Evolutionary conservation across 352 stramenopile species (phyloP).

Genomic region (Plasmopara muralis): DNA sequence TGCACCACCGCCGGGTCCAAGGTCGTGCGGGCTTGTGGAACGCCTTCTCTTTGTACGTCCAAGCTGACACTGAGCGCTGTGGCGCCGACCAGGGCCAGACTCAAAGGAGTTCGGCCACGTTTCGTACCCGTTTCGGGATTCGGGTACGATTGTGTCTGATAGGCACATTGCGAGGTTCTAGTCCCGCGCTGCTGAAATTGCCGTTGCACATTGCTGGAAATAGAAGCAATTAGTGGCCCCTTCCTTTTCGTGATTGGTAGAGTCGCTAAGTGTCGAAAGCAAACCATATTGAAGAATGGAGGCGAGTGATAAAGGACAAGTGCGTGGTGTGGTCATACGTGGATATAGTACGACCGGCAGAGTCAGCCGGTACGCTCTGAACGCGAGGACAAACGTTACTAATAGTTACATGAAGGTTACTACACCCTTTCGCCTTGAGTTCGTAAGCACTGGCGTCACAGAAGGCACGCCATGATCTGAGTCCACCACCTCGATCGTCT

Average conservation of each 20-base stretch:
- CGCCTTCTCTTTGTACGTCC: conserved; percentile 27
- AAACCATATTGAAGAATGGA: conserved; percentile 18
- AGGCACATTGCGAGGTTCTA: conserved; percentile 21
- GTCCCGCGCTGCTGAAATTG: conserved; percentile 16
- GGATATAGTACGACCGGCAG: background rate
- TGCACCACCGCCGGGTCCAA: conserved; percentile 37
- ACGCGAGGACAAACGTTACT: conserved; percentile 4
- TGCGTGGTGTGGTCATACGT: too few relatives aligned
- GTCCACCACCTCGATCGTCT: background rate
- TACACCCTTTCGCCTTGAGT: conserved; percentile 3
- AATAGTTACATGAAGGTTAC: too few relatives aligned
- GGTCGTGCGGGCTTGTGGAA: conserved; percentile 32
- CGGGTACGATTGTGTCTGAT: conserved; percentile 28
- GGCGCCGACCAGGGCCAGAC: conserved; percentile 42
- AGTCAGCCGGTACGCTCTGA: conserved; percentile 5
- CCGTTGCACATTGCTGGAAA: conserved; percentile 12
- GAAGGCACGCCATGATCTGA: background rate
- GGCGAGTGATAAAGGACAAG: background rate
- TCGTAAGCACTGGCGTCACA: conserved; percentile 12
- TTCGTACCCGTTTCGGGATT: conserved; percentile 9
- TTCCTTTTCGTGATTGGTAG: conserved; percentile 14
- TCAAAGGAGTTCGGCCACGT: conserved; percentile 20
- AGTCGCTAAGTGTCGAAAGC: conserved; percentile 21
- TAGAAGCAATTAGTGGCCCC: conserved; percentile 8
- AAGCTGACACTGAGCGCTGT: conserved; percentile 41